Evolutionary conservation across 805 yeast genomes (phyloP).

Genomic region (Nadsonia fulvescens): DNA sequence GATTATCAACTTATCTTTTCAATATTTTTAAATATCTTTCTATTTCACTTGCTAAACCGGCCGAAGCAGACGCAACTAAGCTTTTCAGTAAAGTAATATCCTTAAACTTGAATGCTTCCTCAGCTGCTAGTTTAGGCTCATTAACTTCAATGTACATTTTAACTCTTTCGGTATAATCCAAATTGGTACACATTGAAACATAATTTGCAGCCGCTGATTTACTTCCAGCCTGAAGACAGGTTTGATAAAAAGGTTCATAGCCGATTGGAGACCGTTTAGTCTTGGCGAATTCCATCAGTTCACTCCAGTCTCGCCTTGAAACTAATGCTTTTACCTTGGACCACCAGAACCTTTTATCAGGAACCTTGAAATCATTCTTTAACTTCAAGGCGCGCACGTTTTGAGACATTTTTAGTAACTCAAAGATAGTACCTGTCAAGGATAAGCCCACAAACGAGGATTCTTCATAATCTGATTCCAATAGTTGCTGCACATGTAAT

Average conservation of each 20-base stretch:
- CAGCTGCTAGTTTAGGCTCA: constrained; percentile 21
- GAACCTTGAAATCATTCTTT: constrained; percentile 34
- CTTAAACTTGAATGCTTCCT: constrained; percentile 16
- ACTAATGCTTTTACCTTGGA: constrained; percentile 32
- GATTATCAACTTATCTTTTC: neutral
- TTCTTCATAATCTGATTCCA: constrained; percentile 25
- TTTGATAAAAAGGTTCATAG: constrained; percentile 41
- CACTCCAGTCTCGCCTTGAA: constrained; percentile 33
- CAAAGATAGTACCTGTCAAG: constrained; percentile 29
- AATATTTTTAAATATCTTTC: neutral
- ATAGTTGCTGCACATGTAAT: constrained; percentile 25
- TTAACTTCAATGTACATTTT: constrained; percentile 34
- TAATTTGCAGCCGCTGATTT: constrained; percentile 41
- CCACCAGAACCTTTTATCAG: constrained; percentile 39
- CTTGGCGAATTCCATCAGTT: constrained; percentile 32
- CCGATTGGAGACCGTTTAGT: constrained; percentile 51
- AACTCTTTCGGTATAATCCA: constrained; percentile 29
- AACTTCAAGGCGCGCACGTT: constrained; percentile 29
- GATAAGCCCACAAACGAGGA: constrained; percentile 24
- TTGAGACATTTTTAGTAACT: constrained; percentile 32
- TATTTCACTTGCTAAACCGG: constrained; percentile 2
- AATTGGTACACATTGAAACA: constrained; percentile 30
- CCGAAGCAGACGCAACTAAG: constrained; percentile 10
- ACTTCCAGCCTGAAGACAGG: constrained; percentile 36
- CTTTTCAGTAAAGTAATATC: constrained; percentile 10